Evolutionary conservation across 371 early-diverging fungal species (phyloP), one percentile per base, ranked within the genome.

Genomic region (Massospora cicadina): DNA sequence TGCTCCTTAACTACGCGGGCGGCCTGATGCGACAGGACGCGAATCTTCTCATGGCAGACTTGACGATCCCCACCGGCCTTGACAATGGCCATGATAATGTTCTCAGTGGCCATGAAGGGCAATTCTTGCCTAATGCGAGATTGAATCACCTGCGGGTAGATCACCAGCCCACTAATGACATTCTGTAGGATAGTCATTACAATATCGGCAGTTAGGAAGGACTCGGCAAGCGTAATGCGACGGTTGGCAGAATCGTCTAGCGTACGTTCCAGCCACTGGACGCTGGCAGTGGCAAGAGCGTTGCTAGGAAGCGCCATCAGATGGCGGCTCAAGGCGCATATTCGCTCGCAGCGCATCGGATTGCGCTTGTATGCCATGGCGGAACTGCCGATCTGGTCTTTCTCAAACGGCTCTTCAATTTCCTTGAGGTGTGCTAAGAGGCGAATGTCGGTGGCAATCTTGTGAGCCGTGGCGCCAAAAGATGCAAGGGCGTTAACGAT

Each of bases 341-440:
- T 88, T 69, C 98, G 90, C 71, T 98, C 98, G 70, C 87, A 89
- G 58, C 95, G 87, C 96, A 98, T 98, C 33, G 98, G 98, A 81
- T 98, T 98, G 70, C 97, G 89, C 87, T 98, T 98, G 80, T 98
- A 98, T 64, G 98, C 97, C 98, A 98, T 96, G 62, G 98, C 98
- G 33, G 93, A 93, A 43, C 88, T 87, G 13, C 98, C 98, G 65
- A 98, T 96, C 77, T 98, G 98, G 74, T 95, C 94, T 80, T 90
- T 91, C 75, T 96, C 95, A 67, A 98, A 96, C 26, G 96, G 98
- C 73, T 98, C 98, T 76, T 96, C 97, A 58, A 98, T 81, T 72
- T 98, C 97, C 82, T 98, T 98, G 69, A 95, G 75, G 71, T 92
- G 88, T 32, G 94, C 96, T 70, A 98, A 80, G 54, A 98, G 80